Conservation (phyloP, 2,329 filamentous ascomycete genomes). For the Fusarium robinianum region DNA sequence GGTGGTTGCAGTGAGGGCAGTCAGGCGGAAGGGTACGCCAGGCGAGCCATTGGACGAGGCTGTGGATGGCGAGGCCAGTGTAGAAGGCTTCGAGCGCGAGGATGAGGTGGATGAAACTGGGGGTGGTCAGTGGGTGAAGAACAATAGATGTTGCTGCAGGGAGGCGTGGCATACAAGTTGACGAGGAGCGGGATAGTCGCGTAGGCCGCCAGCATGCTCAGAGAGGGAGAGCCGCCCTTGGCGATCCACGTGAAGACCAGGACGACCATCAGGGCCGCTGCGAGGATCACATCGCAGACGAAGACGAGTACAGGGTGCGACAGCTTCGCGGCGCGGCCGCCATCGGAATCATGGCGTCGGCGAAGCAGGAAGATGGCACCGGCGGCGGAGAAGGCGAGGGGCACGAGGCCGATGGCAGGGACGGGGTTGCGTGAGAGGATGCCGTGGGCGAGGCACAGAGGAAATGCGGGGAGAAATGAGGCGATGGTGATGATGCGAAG, state of each 20-base stretch:
- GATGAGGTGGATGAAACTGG: slow-evolving; percentile 45
- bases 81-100: slow-evolving; percentile 45
- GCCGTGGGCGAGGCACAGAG: slow-evolving; percentile 46
- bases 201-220: slow-evolving; percentile 50
- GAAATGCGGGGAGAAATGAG: slow-evolving; percentile 47
- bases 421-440: slow-evolving; percentile 41
- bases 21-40: slow-evolving; percentile 46
- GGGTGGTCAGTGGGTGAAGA: slow-evolving; percentile 4
- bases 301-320: slow-evolving; percentile 45
- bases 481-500: slow-evolving; percentile 43
- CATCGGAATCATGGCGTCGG: slow-evolving; percentile 6
- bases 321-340: slow-evolving; percentile 6
- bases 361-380: slow-evolving; percentile 34
- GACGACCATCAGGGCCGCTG: slow-evolving; percentile 45
- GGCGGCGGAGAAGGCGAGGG: slow-evolving; percentile 44
- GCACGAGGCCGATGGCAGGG: slow-evolving; percentile 47
- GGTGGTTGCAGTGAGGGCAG: slow-evolving; percentile 48
- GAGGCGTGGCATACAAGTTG: slow-evolving; percentile 46
- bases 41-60: slow-evolving; percentile 45
- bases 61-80: slow-evolving; percentile 47
- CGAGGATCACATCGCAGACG: slow-evolving; percentile 43
- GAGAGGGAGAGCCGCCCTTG: slow-evolving; percentile 33
- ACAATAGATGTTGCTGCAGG: not conserved
- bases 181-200: slow-evolving; percentile 48
- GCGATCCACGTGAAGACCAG: slow-evolving; percentile 48